Percentiles rank a stretch among this genome's conserved stretches.
These are phyloP conservation scores for Rhododendron williamsianum DNA, from an alignment of 148 eudicot genomes.

Conservation along the genomic window DNA sequence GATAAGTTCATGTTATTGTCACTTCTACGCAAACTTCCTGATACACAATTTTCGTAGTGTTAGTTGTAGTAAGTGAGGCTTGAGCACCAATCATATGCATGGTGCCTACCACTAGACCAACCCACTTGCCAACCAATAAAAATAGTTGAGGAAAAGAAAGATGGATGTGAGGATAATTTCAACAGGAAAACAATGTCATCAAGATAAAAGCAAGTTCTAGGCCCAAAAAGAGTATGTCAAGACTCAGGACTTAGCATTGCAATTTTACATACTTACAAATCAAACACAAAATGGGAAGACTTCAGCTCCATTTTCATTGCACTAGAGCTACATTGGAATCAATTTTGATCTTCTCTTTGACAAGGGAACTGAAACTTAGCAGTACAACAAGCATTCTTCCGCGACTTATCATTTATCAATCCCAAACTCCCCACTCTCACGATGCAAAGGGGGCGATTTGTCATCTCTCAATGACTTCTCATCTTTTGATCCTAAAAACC, in stretches of 20 bases:
- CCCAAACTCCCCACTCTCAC: background rate
- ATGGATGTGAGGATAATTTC: background rate
- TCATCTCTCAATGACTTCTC: background rate
- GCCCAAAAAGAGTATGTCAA: background rate
- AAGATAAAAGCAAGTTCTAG: background rate
- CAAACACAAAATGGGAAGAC: background rate
- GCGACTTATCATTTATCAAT: background rate
- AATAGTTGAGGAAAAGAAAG: background rate
- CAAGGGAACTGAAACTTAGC: background rate
- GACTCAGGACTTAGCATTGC: background rate
- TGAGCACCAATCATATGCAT: no score
- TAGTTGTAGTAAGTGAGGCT: no score
- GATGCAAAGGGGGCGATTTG: no score
- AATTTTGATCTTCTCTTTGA: background rate
- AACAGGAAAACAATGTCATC: background rate
- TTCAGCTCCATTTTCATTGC: background rate
- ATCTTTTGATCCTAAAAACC: background rate
- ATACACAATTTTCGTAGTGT: background rate
- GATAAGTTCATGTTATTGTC: background rate
- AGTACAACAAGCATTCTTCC: background rate
- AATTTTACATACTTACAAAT: background rate
- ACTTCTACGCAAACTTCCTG: background rate
- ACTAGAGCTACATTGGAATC: background rate
- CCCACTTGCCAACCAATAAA: background rate
- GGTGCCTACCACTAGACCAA: no score